phyloP scores from a whole-genome alignment of 1,284 basidiomycete species.

The Mycena citricolor region DNA sequence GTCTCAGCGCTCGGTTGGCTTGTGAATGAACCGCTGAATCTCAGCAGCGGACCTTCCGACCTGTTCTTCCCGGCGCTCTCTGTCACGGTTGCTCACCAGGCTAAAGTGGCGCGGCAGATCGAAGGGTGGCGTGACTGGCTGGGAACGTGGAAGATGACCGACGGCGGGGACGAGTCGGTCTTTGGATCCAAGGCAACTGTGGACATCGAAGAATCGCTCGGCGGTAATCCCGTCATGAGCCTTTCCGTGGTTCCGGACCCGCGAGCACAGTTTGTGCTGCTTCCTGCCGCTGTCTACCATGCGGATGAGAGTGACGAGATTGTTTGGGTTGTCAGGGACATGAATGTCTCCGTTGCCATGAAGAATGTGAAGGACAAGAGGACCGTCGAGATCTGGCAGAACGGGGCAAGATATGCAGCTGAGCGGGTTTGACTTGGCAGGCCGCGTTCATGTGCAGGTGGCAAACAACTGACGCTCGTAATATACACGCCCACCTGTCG shows the following conservation, averaged over 20 bases:
- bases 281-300: conserved; percentile 12
- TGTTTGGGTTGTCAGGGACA: conserved; percentile 12
- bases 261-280: background rate
- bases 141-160: conserved; percentile 10
- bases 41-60: background rate
- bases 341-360: conserved; percentile 11
- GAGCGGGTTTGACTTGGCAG: too few species aligned
- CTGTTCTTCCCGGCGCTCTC: conserved; percentile 9
- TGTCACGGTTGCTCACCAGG: conserved; percentile 5
- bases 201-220: conserved; percentile 4
- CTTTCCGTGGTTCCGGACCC: conserved; percentile 4
- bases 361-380: conserved; percentile 3
- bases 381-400: conserved; percentile 17
- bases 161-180: conserved; percentile 1
- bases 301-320: background rate
- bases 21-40: conserved; percentile 4
- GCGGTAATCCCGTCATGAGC: conserved; percentile 1
- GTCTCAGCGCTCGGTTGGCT: conserved; percentile 11
- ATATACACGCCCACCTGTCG: too few species aligned
- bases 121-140: conserved; percentile 13
- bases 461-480: too few species aligned
- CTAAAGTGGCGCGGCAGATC: conserved; percentile 6
- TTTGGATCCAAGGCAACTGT: background rate
- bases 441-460: too few species aligned
- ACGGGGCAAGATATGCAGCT: conserved; percentile 2